Evolutionary conservation across 257 asterid genomes (phyloP).

Genomic region (Jacaranda mimosifolia): DNA sequence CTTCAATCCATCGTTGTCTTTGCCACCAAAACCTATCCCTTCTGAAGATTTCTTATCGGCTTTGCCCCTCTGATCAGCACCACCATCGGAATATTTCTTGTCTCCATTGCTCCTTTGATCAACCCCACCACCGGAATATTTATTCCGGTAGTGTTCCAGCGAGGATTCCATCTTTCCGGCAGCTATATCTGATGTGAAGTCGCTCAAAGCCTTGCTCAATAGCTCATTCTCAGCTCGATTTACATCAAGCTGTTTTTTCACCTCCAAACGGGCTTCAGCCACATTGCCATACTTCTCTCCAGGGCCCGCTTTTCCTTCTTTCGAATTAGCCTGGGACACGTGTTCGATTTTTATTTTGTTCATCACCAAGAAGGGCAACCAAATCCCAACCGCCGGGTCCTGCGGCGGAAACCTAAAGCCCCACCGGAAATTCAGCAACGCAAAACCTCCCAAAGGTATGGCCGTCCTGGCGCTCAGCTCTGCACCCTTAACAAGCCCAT

Average conservation of each 20-base stretch:
- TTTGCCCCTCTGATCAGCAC: no score
- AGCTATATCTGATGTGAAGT: conserved; percentile 71
- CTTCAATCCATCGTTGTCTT: conserved; percentile 52
- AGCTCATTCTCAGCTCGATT: conserved; percentile 82
- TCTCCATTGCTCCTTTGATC: neutral
- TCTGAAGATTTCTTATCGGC: conserved; percentile 25
- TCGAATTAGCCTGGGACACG: conserved; percentile 46
- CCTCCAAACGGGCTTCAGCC: conserved; percentile 72
- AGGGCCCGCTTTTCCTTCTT: conserved; percentile 44
- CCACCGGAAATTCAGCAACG: conserved; percentile 79
- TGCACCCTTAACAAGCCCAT: conserved; percentile 57
- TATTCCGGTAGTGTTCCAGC: conserved; percentile 38
- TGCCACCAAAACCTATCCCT: conserved; percentile 42
- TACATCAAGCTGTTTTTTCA: conserved; percentile 75
- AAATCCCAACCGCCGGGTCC: conserved; percentile 48
- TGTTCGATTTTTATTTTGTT: conserved; percentile 89
- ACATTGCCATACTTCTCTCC: conserved; percentile 48
- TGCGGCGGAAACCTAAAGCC: conserved; percentile 77
- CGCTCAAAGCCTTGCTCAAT: conserved; percentile 73
- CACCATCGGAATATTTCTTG: conserved; percentile 36
- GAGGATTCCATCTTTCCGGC: conserved; percentile 55
- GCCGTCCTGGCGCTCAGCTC: conserved; percentile 74
- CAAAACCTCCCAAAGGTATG: conserved; percentile 63
- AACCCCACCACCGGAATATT: conserved; percentile 33
- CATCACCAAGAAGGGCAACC: conserved; percentile 75